Evolutionary conservation across 2,329 filamentous ascomycete species (phyloP), one percentile per base, ranked within the genome.

Genomic region (Trichoderma koningiopsis): DNA sequence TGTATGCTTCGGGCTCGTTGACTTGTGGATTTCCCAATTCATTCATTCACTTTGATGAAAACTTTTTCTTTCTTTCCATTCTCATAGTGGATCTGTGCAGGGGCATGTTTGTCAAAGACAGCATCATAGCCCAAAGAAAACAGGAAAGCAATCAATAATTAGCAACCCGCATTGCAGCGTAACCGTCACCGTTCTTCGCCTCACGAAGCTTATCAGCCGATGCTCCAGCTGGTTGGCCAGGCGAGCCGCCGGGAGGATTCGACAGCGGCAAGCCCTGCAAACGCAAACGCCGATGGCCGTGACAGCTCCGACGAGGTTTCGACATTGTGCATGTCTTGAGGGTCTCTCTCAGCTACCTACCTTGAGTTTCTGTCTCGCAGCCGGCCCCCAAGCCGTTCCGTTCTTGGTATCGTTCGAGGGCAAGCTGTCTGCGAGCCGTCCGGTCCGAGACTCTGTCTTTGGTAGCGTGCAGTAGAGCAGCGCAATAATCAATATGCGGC

Each of bases 181-280:
- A 49, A 22, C 16, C 35, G 60, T 35, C 60, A 63, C 60, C 60
- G 47, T 65, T 53, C 58, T 63, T 68, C 58, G 66, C 58, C 66
- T 68, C 66, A 68, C 62, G 19, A 22, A 22, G 24, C 29, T 56
- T 59, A 56, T 67, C 64, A 60, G 64, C 64, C 64, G 64, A 60
- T 58, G 16, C 22, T 29, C 14, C 63, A 53, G 53, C 33, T 24
- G n/a, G 40, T 67, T 52, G 55, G 40, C 35, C 37, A n/a, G 64
- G n/a, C 40, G 49, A n/a, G n/a, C n/a, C n/a, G 40, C 43, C 43
- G 64, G 58, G 24, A 68, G 49, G 49, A 60, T 61, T 37, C 31
- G 49, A 43, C 49, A 63, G 31, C n/a, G 31, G 29, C 58, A 63
- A 63, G 66, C 58, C 66, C 57, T 19, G 16, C 40, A 19, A 8